Conservation (phyloP, 257 asterid genomes). For the Henckelia pumila region DNA sequence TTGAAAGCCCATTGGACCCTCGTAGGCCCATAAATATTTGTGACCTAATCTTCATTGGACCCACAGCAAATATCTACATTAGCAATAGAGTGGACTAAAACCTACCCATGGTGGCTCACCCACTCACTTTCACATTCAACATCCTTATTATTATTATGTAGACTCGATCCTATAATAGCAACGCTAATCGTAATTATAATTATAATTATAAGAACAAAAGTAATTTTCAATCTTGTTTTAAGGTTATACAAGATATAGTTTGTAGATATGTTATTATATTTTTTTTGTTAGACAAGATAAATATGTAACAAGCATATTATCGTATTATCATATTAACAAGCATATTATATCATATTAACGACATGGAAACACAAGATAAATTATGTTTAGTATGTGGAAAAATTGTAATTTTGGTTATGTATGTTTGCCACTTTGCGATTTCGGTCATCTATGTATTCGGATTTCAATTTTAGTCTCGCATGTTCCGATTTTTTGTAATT, state of each 20-base stretch:
- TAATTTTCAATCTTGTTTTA: no score
- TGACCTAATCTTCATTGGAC: background rate
- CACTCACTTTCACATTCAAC: background rate
- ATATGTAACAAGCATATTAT: background rate
- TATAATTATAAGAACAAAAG: no score
- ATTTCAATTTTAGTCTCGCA: no score
- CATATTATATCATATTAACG: background rate
- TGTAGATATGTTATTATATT: background rate
- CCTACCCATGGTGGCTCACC: background rate
- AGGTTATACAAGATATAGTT: no score
- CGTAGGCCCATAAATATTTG: background rate
- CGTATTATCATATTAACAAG: no score
- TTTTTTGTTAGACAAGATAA: background rate
- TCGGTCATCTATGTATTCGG: no score
- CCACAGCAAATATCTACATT: background rate
- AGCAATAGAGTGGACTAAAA: background rate
- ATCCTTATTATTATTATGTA: background rate
- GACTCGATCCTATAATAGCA: no score
- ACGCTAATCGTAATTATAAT: no score
- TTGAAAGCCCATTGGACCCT: background rate
- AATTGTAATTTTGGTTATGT: no score
- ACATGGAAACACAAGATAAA: background rate
- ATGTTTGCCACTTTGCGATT: no score
- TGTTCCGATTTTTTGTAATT: no score
- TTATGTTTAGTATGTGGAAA: no score